A percentile compares a stretch with the other conserved stretches of the same genome.
phyloP scores from a whole-genome alignment of 192 early-diverging fungal species.

The Gonapodya sp. region DNA sequence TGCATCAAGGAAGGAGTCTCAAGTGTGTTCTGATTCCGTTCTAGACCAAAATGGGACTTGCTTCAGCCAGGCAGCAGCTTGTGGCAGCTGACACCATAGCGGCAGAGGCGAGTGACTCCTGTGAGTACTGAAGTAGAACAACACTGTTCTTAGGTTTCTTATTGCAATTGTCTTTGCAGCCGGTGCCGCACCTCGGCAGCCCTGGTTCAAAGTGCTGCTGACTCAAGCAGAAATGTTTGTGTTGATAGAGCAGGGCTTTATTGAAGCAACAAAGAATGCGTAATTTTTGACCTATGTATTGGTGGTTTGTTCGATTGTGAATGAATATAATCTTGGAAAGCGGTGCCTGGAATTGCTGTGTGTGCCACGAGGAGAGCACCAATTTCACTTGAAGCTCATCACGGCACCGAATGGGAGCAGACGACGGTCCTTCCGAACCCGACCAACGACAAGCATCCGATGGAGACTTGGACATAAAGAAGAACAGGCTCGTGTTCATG shows the following conservation, averaged over 20 bases:
- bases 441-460: background rate
- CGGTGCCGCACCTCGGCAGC: background rate
- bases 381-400: background rate
- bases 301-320: too few relatives aligned
- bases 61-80: background rate
- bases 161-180: background rate
- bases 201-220: background rate
- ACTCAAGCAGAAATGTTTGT: background rate
- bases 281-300: too few relatives aligned
- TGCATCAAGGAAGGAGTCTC: too few relatives aligned
- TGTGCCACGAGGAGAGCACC: too few relatives aligned
- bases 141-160: background rate
- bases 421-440: background rate
- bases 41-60: background rate
- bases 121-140: too few relatives aligned
- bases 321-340: too few relatives aligned
- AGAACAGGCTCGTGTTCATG: background rate
- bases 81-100: background rate
- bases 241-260: background rate
- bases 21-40: background rate
- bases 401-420: background rate
- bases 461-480: background rate
- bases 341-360: too few relatives aligned
- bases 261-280: background rate
- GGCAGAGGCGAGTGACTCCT: too few relatives aligned